Conservation (phyloP, 2,329 filamentous ascomycete species). For the Colletotrichum sp. region DNA sequence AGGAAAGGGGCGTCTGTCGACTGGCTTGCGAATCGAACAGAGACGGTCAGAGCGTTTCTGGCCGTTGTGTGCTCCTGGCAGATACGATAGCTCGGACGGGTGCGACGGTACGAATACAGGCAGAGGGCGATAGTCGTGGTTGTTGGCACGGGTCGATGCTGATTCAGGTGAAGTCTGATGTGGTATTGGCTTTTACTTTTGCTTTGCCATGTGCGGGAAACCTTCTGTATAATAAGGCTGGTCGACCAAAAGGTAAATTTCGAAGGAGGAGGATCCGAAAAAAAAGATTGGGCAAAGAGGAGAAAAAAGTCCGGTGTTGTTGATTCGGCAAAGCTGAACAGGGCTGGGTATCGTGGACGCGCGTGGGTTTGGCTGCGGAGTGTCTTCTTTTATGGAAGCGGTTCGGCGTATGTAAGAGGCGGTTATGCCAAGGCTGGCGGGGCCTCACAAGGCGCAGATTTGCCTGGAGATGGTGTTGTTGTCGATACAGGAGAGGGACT, state of each 20-base stretch:
- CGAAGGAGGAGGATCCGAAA: background rate
- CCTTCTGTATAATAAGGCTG: background rate
- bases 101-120: background rate
- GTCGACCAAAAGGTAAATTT: background rate
- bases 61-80: background rate
- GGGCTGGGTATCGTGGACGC: background rate
- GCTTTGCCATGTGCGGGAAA: background rate
- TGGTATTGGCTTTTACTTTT: background rate
- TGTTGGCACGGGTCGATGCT: background rate
- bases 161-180: background rate
- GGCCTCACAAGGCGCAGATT: conserved; percentile 14
- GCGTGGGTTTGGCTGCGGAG: background rate
- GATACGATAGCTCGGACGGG: background rate
- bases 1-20: conserved; percentile 3
- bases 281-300: background rate
- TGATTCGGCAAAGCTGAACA: background rate
- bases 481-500: background rate
- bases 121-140: background rate
- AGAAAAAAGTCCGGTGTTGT: background rate
- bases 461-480: conserved; percentile 10
- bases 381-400: conserved; percentile 5
- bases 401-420: conserved; percentile 2
- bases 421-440: conserved; percentile 14
- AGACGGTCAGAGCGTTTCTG: background rate
- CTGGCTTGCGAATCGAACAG: background rate